phyloP scores from a whole-genome alignment of 352 stramenopile genomes.

The Phytophthora fragariae region DNA sequence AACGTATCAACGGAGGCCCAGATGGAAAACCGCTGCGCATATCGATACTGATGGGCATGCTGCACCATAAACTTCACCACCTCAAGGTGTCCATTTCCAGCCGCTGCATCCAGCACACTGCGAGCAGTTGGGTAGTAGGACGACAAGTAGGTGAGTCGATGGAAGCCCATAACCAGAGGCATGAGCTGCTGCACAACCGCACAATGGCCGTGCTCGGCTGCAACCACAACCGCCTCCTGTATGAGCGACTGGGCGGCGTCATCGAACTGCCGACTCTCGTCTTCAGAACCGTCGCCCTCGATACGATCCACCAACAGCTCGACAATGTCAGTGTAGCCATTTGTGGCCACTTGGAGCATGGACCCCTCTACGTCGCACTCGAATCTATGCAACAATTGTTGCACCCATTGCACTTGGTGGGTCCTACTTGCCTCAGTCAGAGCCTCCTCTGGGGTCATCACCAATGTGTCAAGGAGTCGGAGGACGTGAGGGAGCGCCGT shows the following conservation, averaged over 20 bases:
- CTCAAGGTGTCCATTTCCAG: background rate
- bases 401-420: background rate
- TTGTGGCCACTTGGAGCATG: background rate
- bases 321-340: background rate
- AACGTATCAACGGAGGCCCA: background rate
- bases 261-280: background rate
- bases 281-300: background rate
- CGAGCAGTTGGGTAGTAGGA: background rate
- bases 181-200: background rate
- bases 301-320: background rate
- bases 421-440: background rate
- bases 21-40: background rate
- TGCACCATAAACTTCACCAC: background rate
- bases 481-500: background rate
- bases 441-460: background rate
- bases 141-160: background rate
- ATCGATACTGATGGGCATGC: background rate
- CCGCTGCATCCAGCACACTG: background rate
- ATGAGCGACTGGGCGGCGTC: background rate
- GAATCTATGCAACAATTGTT: background rate
- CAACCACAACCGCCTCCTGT: too few species aligned
- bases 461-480: background rate
- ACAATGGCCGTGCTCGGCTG: background rate
- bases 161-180: background rate
- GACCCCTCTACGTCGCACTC: background rate